Percentiles rank a stretch among this genome's conserved stretches.
These are phyloP conservation scores for Colletotrichum sidae DNA, from an alignment of 2,329 filamentous ascomycete species.

Conservation along the genomic window DNA sequence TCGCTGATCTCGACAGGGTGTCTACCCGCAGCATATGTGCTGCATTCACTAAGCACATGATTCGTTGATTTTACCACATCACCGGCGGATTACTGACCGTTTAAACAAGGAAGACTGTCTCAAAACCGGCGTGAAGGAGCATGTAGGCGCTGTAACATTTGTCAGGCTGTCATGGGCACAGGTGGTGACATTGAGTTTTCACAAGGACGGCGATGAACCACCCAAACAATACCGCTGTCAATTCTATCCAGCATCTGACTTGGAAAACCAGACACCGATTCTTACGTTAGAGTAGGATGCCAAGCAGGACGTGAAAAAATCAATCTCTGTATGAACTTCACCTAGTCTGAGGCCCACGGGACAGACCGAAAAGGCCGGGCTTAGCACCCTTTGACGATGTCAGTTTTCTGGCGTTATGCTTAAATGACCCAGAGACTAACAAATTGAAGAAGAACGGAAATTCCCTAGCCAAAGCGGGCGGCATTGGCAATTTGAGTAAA, in stretches of 20 bases:
- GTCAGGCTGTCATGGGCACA: too few species aligned
- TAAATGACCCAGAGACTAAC: not conserved
- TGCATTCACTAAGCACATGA: not conserved
- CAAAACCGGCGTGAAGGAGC: not conserved
- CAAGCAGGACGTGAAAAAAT: not conserved
- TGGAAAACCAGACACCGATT: too few species aligned
- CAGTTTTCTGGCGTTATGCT: not conserved
- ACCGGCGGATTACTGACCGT: not conserved
- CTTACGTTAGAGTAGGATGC: too few species aligned
- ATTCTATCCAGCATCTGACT: too few species aligned
- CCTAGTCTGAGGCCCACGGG: constrained; percentile 5
- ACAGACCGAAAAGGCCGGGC: constrained; percentile 8
- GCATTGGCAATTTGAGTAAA: constrained; percentile 13
- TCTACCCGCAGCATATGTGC: constrained; percentile 9
- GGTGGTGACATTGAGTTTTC: too few species aligned
- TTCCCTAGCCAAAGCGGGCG: not conserved
- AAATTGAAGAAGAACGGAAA: not conserved
- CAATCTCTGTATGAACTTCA: not conserved
- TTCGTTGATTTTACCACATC: not conserved
- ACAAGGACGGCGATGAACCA: too few species aligned
- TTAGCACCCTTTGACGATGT: too few species aligned
- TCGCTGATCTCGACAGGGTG: constrained; percentile 3
- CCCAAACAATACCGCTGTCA: too few species aligned
- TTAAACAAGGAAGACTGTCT: constrained; percentile 1
- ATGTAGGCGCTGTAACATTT: too few species aligned